phyloP scores from a whole-genome alignment of 1,284 basidiomycete species.

The Cutaneotrichosporon arboriforme region DNA sequence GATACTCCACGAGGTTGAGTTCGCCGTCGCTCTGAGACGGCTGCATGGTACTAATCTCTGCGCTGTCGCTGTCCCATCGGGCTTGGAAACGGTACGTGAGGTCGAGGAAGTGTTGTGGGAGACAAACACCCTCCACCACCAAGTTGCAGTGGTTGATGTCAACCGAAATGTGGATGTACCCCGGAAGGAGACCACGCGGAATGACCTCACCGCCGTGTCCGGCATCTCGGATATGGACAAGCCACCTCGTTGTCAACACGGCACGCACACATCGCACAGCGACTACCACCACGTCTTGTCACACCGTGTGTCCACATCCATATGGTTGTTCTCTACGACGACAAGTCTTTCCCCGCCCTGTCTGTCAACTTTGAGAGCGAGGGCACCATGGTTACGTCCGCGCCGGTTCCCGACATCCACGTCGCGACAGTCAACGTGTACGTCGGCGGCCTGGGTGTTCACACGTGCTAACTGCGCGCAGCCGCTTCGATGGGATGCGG shows the following conservation, averaged over 20 bases:
- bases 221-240: no score
- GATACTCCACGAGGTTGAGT: slow-evolving; percentile 11
- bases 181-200: neutral
- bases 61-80: no score
- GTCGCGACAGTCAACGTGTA: slow-evolving; percentile 44
- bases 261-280: neutral
- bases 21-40: neutral
- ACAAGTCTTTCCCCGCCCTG: neutral
- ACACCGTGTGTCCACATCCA: neutral
- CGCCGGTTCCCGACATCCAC: slow-evolving; percentile 11
- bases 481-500: slow-evolving; percentile 30
- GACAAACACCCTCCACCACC: no score
- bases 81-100: no score
- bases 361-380: neutral
- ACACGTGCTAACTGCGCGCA: neutral
- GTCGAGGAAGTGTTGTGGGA: neutral
- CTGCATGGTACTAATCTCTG: neutral
- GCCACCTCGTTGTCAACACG: no score
- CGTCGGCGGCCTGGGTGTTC: slow-evolving; percentile 5
- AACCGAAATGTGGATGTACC: neutral
- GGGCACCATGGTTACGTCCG: neutral
- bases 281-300: neutral
- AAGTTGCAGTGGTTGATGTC: neutral
- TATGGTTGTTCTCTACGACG: neutral
- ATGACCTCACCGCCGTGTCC: neutral